phyloP scores from a whole-genome alignment of 305 asterid genomes.

The Fraxinus paxiana region DNA sequence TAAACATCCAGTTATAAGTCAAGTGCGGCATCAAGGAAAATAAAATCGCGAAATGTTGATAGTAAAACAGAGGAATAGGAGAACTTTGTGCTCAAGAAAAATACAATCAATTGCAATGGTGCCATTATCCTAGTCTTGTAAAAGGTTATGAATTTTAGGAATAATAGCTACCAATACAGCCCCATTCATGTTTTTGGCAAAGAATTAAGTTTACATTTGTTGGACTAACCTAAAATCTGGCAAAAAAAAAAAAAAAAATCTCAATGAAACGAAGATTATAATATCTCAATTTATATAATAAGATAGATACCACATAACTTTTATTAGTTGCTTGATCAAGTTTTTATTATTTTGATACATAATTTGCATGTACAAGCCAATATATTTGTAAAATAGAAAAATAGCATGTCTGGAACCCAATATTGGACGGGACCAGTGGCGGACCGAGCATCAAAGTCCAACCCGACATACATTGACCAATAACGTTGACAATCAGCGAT shows the following conservation, averaged over 20 bases:
- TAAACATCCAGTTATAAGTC: no score
- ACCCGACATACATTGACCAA: no score
- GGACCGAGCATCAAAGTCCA: no score
- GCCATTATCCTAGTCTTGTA: conserved; percentile 94
- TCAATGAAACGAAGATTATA: conserved; percentile 12
- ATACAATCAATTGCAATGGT: conserved; percentile 59
- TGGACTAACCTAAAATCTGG: conserved; percentile 6
- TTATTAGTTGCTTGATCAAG: neutral
- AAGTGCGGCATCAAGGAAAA: neutral
- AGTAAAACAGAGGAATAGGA: no score
- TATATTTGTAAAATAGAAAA: neutral
- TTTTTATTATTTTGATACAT: neutral
- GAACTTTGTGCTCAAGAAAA: neutral
- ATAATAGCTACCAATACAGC: conserved; percentile 67
- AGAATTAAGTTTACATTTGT: conserved; percentile 16
- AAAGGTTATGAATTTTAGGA: conserved; percentile 69
- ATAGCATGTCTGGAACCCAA: no score
- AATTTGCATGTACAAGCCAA: neutral
- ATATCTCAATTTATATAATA: conserved; percentile 8
- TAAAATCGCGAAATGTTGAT: neutral
- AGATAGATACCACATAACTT: neutral
- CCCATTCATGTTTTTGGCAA: conserved; percentile 48
- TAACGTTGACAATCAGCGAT: no score
- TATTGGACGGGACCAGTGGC: no score
- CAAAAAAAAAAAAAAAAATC: conserved; percentile 10